Evolutionary conservation across 495 filamentous ascomycete genomes (phyloP).

Genomic region (Penicillium egyptiacum): DNA sequence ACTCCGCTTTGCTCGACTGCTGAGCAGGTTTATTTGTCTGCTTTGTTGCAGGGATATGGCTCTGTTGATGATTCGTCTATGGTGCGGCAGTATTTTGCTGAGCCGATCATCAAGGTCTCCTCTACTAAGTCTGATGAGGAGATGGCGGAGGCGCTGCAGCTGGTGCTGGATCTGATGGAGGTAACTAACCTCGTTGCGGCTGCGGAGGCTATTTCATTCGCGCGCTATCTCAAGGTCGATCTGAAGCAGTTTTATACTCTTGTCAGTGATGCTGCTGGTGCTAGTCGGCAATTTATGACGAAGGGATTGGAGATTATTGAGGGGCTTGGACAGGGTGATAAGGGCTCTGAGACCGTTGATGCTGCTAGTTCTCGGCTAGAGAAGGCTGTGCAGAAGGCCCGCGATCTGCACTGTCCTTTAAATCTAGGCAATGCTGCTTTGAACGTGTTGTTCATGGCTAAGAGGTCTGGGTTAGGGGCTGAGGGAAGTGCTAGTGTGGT

Average conservation of each 20-base stretch:
- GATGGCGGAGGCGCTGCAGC: conserved; percentile 39
- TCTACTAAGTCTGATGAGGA: conserved; percentile 27
- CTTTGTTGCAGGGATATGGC: conserved; percentile 60
- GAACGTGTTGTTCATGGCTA: conserved; percentile 39
- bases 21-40: conserved; percentile 67
- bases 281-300: conserved; percentile 60
- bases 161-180: conserved; percentile 60
- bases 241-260: conserved; percentile 64
- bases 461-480: conserved; percentile 32
- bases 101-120: conserved; percentile 39
- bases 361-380: conserved; percentile 58
- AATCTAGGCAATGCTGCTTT: conserved; percentile 45
- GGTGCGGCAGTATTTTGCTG: conserved; percentile 57
- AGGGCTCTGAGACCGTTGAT: conserved; percentile 50
- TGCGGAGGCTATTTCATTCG: conserved; percentile 67
- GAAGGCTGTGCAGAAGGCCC: conserved; percentile 56
- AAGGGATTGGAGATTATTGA: conserved; percentile 56
- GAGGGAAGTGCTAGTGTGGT: conserved; percentile 39
- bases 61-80: conserved; percentile 70
- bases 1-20: conserved; percentile 70
- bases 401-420: conserved; percentile 48
- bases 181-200: conserved; percentile 65
- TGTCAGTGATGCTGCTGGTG: conserved; percentile 69
- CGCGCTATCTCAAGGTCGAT: conserved; percentile 60
- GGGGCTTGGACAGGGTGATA: conserved; percentile 29